These are phyloP conservation scores for Tricladium varicosporioides DNA, from an alignment of 2,329 filamentous ascomycete species.

Conservation along the genomic window DNA sequence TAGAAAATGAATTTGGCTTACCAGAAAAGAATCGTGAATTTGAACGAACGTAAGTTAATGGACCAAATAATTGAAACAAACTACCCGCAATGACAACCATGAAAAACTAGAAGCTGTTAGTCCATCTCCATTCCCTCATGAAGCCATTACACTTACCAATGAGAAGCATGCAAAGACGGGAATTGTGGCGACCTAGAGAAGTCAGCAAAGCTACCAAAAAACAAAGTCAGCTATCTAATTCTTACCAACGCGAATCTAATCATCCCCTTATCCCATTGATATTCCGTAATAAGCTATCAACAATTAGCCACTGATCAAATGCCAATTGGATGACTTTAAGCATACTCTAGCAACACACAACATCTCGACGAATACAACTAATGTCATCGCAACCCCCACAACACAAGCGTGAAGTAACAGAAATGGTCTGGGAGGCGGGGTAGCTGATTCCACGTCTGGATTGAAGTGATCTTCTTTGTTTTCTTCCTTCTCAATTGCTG, in stretches of 20 bases:
- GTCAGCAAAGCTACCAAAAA: neutral
- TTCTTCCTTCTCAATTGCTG: slow-evolving; percentile 22
- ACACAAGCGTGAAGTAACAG: slow-evolving; percentile 19
- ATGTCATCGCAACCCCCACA: slow-evolving; percentile 18
- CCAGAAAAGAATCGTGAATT: slow-evolving; percentile 46
- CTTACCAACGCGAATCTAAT: slow-evolving; percentile 18
- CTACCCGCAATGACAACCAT: slow-evolving; percentile 47
- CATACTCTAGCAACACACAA: slow-evolving; percentile 17
- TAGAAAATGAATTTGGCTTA: neutral
- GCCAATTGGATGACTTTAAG: neutral
- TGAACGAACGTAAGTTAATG: slow-evolving; percentile 27
- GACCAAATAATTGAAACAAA: slow-evolving; percentile 4
- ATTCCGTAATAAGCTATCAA: slow-evolving; percentile 18
- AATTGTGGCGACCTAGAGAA: slow-evolving; percentile 5
- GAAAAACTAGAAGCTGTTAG: slow-evolving; percentile 24
- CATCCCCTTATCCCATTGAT: slow-evolving; percentile 19
- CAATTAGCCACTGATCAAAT: neutral
- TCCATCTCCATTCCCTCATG: neutral
- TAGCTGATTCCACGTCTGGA: slow-evolving; percentile 14
- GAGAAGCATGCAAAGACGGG: slow-evolving; percentile 33
- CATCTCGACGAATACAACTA: slow-evolving; percentile 23
- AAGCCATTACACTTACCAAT: neutral
- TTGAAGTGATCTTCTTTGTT: slow-evolving; percentile 18
- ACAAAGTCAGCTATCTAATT: neutral
- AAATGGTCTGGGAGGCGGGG: slow-evolving; percentile 17